These are phyloP conservation scores for Astrothelium subdiscretum DNA, from an alignment of 495 filamentous ascomycete species.

Conservation along the genomic window DNA sequence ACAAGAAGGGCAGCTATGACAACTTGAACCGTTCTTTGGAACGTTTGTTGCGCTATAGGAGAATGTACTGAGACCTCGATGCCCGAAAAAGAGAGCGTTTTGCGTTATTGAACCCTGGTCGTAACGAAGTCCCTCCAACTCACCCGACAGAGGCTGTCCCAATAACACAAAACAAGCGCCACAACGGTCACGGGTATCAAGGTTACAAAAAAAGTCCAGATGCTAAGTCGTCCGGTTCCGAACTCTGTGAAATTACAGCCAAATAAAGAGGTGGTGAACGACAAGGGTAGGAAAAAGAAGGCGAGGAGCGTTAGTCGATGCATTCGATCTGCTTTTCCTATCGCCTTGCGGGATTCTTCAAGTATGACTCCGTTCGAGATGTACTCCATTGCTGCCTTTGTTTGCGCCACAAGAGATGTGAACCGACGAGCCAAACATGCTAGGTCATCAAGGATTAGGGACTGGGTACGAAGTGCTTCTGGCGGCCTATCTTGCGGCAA, in stretches of 20 bases:
- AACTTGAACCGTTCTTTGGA: no score
- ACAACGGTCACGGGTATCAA: not conserved
- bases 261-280: slow-evolving; percentile 7
- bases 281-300: slow-evolving; percentile 9
- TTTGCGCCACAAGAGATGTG: not conserved
- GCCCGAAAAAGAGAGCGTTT: no score
- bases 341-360: slow-evolving; percentile 3
- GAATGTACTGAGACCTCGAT: no score
- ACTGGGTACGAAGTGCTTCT: not conserved
- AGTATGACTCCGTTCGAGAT: slow-evolving; percentile 3
- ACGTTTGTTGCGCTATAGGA: no score
- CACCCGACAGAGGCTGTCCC: not conserved
- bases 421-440: not conserved
- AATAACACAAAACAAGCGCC: not conserved
- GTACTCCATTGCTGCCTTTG: not conserved
- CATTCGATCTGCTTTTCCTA: not conserved
- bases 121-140: not conserved
- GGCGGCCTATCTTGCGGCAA: no score
- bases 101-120: no score
- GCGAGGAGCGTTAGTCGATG: slow-evolving; percentile 8
- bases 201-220: not conserved
- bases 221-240: not conserved
- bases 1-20: no score
- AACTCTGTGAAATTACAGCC: slow-evolving; percentile 7
- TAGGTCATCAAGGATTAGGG: not conserved